Base-by-base conservation (phyloP, 352 stramenopile genomes). In the Phytophthora tubulina region DNA sequence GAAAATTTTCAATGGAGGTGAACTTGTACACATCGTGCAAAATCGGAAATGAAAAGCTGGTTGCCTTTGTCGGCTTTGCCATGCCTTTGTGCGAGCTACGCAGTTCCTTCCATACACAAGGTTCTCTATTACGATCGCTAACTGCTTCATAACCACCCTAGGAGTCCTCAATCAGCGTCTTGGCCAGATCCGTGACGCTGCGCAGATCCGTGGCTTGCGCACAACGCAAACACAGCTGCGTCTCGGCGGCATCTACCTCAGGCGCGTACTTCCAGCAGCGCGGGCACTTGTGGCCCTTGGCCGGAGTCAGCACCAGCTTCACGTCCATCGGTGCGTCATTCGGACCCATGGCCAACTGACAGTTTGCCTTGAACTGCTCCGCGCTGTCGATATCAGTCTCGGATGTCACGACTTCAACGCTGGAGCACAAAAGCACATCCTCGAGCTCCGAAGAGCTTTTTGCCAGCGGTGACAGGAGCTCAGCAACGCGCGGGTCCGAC, bases 221-320 rank as follows among this genome's bases (percentile, higher is more conserved):
- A 62, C 85, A 93, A 36, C 85, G 85, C 33, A 80, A 9, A 61
- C 85, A 93, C 17, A 93, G 70, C 56, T 76, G 74, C 30, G 80
- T 82, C 75, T 90, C 85, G 0, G 52, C 63, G 1, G 60, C 78
- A 54, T 93, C 83, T 7, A 93, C 85, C 41, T 91, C 85, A 0
- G 63, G 48, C 32, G 80, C 72, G 63, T 94, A 95, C 70, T 96
- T 96, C 89, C 89, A 97, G 83, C 91, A 97, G 13, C 91, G 89
- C 33, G 89, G 85, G 60, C 93, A 97, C 74, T 97, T 97, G 67
- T 93, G 80, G 33, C 87, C 90, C 48, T 75, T 74, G 10, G 91
- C 88, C 6, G 61, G 78, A 45, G 76, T 80, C 52, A 97, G 74
- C 4, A 89, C 71, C 10, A 94, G 54, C 66, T 83, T 65, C 15